Percentiles rank a stretch among this genome's conserved stretches.
These are phyloP conservation scores for Microdochium paspali DNA, from an alignment of 2,329 filamentous ascomycete species.

Conservation along the genomic window DNA sequence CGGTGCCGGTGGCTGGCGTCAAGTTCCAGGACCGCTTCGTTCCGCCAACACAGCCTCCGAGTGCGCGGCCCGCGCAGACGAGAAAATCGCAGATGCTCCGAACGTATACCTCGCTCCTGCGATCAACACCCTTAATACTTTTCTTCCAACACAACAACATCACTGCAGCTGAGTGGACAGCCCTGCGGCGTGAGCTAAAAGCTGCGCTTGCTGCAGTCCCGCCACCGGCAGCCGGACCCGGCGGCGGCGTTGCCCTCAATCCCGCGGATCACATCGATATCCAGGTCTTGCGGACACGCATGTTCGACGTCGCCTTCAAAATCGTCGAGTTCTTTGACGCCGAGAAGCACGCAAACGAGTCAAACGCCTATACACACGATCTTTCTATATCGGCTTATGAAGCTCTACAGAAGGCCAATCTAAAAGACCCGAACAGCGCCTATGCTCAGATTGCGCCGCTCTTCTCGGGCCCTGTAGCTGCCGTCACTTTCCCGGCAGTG, in stretches of 20 bases:
- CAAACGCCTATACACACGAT: conserved; percentile 38
- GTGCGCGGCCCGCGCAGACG: conserved; percentile 74
- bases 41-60: conserved; percentile 73
- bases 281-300: conserved; percentile 79
- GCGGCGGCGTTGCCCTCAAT: conserved; percentile 30
- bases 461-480: conserved; percentile 70
- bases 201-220: conserved; percentile 33
- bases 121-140: conserved; percentile 74
- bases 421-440: conserved; percentile 23
- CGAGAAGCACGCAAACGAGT: conserved; percentile 23
- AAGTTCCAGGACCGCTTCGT: conserved; percentile 36
- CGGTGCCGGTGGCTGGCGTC: conserved; percentile 12
- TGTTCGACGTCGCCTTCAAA: conserved; percentile 76
- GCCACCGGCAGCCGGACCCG: conserved; percentile 17
- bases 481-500: conserved; percentile 72
- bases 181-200: conserved; percentile 60
- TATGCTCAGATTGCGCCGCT: conserved; percentile 62
- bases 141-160: conserved; percentile 69
- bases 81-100: conserved; percentile 84
- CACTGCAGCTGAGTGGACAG: conserved; percentile 63
- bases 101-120: conserved; percentile 79
- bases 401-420: conserved; percentile 25
- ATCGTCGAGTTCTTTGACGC: conserved; percentile 76
- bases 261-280: conserved; percentile 60
- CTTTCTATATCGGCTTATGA: conserved; percentile 44